Percentiles rank a stretch among this genome's conserved stretches.
Conservation (phyloP, 1,284 basidiomycete species). For the Austropuccinia psidii region DNA sequence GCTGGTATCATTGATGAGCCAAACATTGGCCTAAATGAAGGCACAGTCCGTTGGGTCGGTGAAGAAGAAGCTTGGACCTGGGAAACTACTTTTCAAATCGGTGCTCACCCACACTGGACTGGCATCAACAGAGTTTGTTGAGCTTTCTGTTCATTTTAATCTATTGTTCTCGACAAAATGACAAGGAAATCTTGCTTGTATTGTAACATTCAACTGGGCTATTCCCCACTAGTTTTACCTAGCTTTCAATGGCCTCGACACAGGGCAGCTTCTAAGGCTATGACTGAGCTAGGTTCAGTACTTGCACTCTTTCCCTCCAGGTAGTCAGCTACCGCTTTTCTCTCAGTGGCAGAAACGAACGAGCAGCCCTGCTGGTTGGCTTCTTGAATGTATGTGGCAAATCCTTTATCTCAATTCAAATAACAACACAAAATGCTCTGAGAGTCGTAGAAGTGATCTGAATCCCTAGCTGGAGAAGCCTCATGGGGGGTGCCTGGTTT, state of each 20-base stretch:
- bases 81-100: slow-evolving; percentile 4
- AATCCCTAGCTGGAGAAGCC: slow-evolving; percentile 49
- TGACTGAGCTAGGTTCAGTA: slow-evolving; percentile 1
- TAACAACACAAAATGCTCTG: slow-evolving; percentile 74
- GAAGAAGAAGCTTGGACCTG: slow-evolving; percentile 34
- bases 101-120: not conserved
- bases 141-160: too few species aligned
- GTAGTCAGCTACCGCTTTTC: slow-evolving; percentile 74
- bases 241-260: slow-evolving; percentile 35
- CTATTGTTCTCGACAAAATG: too few species aligned
- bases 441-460: slow-evolving; percentile 64
- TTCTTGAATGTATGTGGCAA: slow-evolving; percentile 78
- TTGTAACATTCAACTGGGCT: not conserved
- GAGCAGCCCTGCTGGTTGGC: slow-evolving; percentile 62
- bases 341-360: slow-evolving; percentile 76
- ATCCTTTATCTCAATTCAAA: slow-evolving; percentile 61
- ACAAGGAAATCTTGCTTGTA: not conserved
- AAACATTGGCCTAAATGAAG: slow-evolving; percentile 34
- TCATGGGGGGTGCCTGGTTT: slow-evolving; percentile 52
- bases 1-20: slow-evolving; percentile 42
- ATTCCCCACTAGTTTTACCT: slow-evolving; percentile 30
- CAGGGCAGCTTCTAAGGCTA: slow-evolving; percentile 29
- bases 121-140: slow-evolving; percentile 10
- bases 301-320: slow-evolving; percentile 59
- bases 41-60: slow-evolving; percentile 31